phyloP scores from a whole-genome alignment of 2,329 filamentous ascomycete genomes.

The Fusarium sp. region DNA sequence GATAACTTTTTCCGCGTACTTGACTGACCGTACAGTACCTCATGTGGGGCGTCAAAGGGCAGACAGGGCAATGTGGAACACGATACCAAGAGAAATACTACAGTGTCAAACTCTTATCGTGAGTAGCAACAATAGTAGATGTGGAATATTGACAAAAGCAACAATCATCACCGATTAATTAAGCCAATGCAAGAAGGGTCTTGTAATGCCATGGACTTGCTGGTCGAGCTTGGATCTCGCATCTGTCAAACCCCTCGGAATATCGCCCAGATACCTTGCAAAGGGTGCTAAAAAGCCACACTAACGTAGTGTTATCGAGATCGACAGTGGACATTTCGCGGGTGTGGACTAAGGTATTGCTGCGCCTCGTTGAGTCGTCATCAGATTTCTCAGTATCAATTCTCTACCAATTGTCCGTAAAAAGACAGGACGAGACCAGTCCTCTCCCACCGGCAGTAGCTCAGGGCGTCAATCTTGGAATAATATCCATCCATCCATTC shows the following conservation, averaged over 20 bases:
- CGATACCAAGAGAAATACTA: not conserved
- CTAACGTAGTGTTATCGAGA: slow-evolving; percentile 36
- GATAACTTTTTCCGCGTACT: not conserved
- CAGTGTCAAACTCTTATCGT: not conserved
- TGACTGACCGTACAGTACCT: not conserved
- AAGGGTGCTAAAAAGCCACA: not conserved
- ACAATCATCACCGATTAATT: not conserved
- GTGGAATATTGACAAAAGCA: not conserved
- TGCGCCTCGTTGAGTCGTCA: slow-evolving; percentile 39
- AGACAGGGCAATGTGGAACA: not conserved
- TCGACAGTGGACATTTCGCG: slow-evolving; percentile 29
- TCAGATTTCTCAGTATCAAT: not conserved
- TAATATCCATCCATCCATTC: not conserved
- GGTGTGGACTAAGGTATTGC: slow-evolving; percentile 33
- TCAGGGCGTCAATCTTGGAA: slow-evolving; percentile 7
- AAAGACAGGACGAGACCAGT: not conserved
- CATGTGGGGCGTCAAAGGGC: not conserved
- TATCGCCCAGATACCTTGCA: slow-evolving; percentile 23
- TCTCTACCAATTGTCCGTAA: not conserved
- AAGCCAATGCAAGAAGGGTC: slow-evolving; percentile 31
- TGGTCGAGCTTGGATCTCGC: slow-evolving; percentile 23
- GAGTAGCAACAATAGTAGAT: not conserved
- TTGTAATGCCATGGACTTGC: not conserved
- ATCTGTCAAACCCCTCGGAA: slow-evolving; percentile 31
- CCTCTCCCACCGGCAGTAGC: slow-evolving; percentile 5